Percentiles rank a stretch among this genome's conserved stretches.
These are phyloP conservation scores for Millerozyma miso DNA, from an alignment of 805 yeast species.

Conservation along the genomic window DNA sequence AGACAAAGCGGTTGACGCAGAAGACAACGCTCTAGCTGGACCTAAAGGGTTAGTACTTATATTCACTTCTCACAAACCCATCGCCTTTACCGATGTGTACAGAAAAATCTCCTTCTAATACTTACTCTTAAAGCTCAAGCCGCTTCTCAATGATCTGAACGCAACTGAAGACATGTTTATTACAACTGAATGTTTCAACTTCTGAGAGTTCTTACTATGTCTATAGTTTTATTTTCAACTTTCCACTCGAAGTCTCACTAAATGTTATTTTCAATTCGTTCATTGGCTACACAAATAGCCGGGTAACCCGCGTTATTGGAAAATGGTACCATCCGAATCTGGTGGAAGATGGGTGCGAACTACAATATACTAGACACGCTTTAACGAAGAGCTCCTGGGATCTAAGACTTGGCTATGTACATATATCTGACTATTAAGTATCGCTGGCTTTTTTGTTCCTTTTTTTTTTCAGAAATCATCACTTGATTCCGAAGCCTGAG, in stretches of 20 bases:
- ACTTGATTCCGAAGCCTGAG: constrained; percentile 82
- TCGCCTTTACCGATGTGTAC: too few species aligned
- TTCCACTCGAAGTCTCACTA: constrained; percentile 6
- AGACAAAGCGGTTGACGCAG: constrained; percentile 56
- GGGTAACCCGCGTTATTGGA: too few species aligned
- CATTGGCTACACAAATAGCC: constrained; percentile 10
- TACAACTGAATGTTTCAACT: not conserved
- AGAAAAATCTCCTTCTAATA: too few species aligned
- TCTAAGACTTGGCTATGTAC: too few species aligned
- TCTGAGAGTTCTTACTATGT: not conserved
- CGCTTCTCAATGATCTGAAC: constrained; percentile 43
- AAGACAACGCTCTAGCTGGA: constrained; percentile 47
- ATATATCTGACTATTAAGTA: too few species aligned
- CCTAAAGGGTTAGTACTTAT: constrained; percentile 21
- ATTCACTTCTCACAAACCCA: constrained; percentile 43
- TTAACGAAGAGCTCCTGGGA: too few species aligned
- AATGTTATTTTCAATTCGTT: constrained; percentile 8
- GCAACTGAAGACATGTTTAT: constrained; percentile 36
- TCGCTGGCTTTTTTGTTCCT: not conserved
- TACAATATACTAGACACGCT: too few species aligned
- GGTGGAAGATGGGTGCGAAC: too few species aligned
- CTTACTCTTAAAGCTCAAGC: constrained; percentile 40
- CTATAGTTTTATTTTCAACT: not conserved
- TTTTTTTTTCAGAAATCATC: too few species aligned
- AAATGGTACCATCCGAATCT: too few species aligned